Conservation (phyloP, 306 rosid genomes). For the Trifolium dubium region DNA sequence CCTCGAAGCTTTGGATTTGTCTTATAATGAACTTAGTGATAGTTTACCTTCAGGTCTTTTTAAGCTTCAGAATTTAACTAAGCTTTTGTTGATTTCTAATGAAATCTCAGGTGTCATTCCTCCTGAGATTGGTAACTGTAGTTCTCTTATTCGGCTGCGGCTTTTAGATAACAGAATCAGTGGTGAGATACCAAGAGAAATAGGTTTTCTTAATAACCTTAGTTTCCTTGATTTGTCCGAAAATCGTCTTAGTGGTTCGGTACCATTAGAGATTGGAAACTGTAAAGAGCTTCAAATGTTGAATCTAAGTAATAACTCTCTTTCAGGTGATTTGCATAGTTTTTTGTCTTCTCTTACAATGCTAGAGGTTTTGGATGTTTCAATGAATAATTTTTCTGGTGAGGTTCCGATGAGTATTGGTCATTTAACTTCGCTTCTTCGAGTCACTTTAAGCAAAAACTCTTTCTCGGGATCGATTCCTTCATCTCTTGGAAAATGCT, state of each 20-base stretch:
- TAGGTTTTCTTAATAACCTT: slow-evolving; percentile 61
- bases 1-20: slow-evolving; percentile 80
- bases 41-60: slow-evolving; percentile 73
- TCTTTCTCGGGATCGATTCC: slow-evolving; percentile 71
- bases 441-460: slow-evolving; percentile 65
- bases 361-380: slow-evolving; percentile 76
- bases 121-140: slow-evolving; percentile 65
- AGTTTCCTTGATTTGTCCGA: slow-evolving; percentile 80
- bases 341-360: slow-evolving; percentile 63
- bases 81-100: slow-evolving; percentile 75
- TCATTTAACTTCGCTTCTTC: slow-evolving; percentile 62
- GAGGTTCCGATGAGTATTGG: slow-evolving; percentile 64
- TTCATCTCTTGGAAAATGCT: slow-evolving; percentile 63
- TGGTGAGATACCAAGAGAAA: slow-evolving; percentile 72
- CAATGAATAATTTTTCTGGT: slow-evolving; percentile 64
- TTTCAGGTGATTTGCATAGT: slow-evolving; percentile 65
- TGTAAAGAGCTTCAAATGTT: slow-evolving; percentile 78
- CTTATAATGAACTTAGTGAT: slow-evolving; percentile 70
- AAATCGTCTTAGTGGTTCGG: slow-evolving; percentile 64
- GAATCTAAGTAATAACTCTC: slow-evolving; percentile 78
- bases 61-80: slow-evolving; percentile 75
- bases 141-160: slow-evolving; percentile 72
- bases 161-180: slow-evolving; percentile 64
- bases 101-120: slow-evolving; percentile 75
- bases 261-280: slow-evolving; percentile 71